Base-by-base conservation (phyloP, 176 grass and related monocot genomes). In the Elaeis guineensis region DNA sequence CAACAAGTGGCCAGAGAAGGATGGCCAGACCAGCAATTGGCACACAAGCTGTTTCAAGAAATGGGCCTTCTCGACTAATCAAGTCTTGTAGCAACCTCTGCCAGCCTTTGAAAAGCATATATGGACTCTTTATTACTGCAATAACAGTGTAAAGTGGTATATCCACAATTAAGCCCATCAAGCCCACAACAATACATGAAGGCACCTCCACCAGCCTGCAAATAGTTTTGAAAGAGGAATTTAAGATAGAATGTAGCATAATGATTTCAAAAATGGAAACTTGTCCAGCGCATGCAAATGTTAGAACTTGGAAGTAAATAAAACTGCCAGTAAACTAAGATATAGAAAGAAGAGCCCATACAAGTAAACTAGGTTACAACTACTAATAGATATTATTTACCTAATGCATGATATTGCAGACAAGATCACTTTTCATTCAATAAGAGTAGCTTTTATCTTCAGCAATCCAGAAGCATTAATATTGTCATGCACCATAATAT, bases 61-160 rank as follows among this genome's bases (percentile, higher is more conserved):
- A 95, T 0, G 78, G 80, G 20, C 90, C 90, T 67, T 95, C 86
- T 1, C 90, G 75, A 67, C 86, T 95, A 59, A 95, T 84, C 24
- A 95, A 76, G 24, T 95, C 90, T 25, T 95, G 86, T 12, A 95
- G 71, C 53, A 95, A 54, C 67, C 90, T 84, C 83, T 95, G 90
- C 90, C 90, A 95, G n/a, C 90, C 90, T 58, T 95, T 95, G 75
- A 90, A 95, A 61, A 95, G 82, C 90, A 95, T 95, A 35, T 95
- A 95, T 22, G 90, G 90, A 70, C 90, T 95, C 75, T 95, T 95
- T 77, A 95, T 64, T 52, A 95, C 17, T 6, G 86, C 86, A 22
- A 95, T 90, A 19, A 90, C 78, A 0, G 90, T 90, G 73, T 90
- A 95, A 20, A 95, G 76, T 0, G 90, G 90, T 53, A 95, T 83